Conservation (phyloP, 805 yeast species). For the Wickerhamomyces subpelliculosus region DNA sequence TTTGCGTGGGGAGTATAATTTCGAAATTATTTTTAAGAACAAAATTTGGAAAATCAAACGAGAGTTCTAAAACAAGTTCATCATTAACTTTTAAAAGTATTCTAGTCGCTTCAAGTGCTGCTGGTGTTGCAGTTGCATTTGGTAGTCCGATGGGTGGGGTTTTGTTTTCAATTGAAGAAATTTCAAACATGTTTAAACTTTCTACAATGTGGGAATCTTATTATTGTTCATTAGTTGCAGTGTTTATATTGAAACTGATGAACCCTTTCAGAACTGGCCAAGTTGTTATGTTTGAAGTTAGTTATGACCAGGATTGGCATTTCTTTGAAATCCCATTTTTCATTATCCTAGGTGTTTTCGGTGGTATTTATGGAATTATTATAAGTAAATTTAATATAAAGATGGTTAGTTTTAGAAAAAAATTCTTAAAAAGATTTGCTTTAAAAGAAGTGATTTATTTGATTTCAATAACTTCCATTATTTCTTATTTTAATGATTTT, state of each 20-base stretch:
- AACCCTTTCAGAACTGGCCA: constrained; percentile 96
- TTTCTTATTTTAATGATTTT: constrained; percentile 81
- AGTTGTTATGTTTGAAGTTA: constrained; percentile 87
- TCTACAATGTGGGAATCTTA: constrained; percentile 87
- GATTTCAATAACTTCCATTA: constrained; percentile 60
- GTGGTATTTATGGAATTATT: constrained; percentile 83
- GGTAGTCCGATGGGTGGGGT: constrained; percentile 98
- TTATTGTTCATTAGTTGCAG: constrained; percentile 85
- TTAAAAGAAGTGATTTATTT: constrained; percentile 65
- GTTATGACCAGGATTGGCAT: constrained; percentile 82
- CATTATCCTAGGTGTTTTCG: constrained; percentile 76
- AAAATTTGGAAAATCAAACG: constrained; percentile 1
- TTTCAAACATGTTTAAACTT: constrained; percentile 64
- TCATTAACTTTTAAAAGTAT: constrained; percentile 17
- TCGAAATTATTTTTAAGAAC: constrained; percentile 14
- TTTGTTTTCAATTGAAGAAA: constrained; percentile 86
- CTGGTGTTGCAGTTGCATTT: constrained; percentile 98
- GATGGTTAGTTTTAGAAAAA: constrained; percentile 72
- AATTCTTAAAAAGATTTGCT: constrained; percentile 47
- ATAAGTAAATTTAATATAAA: constrained; percentile 70
- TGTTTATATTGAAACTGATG: constrained; percentile 67
- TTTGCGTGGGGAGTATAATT: constrained; percentile 68
- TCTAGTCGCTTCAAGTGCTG: constrained; percentile 87
- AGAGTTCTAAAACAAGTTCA: constrained; percentile 4
- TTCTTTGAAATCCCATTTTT: constrained; percentile 78